Evolutionary conservation across 495 filamentous ascomycete genomes (phyloP), one percentile per base, ranked within the genome.

Genomic region (Bacidia rubella): DNA sequence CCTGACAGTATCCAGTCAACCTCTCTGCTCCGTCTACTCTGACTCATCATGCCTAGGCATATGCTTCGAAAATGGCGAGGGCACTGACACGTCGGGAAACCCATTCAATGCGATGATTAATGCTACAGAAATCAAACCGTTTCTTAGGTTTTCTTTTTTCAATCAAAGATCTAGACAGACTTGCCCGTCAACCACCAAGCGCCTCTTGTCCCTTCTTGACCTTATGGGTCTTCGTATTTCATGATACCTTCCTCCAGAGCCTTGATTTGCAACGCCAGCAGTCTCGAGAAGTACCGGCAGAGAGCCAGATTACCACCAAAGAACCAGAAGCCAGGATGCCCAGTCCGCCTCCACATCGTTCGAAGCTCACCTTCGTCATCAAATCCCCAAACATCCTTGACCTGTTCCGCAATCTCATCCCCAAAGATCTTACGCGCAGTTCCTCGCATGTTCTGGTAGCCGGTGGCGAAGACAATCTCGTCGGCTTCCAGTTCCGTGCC

Each of bases 391-490:
- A 90, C 78, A 65, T 83, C 75, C 9, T 71, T 70, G 0, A 84
- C 68, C 12, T 74, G 70, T 56, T 83, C 78, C 1, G 79, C 84
- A 15, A 90, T 65, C 29, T 77, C 74, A 46, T 86, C 79, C 0
- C 86, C 85, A 49, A 95, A 81, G 42, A 90, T 80, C 21, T 57
- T 65, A 3, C 79, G 64, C 11, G 76, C 71, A 9, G 71, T 69
- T 15, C 40, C 54, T n/a, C 47, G 35, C 26, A 38, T 95, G 59
- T 88, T 89, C 52, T 79, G 68, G 63, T 88, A 93, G 0, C 87
- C 87, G 12, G 87, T 94, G 11, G 87, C 87, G 54, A 90, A 80
- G 11, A 92, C 71, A 52, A 94, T 81, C 66, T 86, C 83, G 57
- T 93, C 87, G 0, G 86, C 86, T 51, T 82, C 73, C 0, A 92